These are phyloP conservation scores for Trichophyton benhamiae DNA, from an alignment of 2,329 filamentous ascomycete species.

Conservation along the genomic window DNA sequence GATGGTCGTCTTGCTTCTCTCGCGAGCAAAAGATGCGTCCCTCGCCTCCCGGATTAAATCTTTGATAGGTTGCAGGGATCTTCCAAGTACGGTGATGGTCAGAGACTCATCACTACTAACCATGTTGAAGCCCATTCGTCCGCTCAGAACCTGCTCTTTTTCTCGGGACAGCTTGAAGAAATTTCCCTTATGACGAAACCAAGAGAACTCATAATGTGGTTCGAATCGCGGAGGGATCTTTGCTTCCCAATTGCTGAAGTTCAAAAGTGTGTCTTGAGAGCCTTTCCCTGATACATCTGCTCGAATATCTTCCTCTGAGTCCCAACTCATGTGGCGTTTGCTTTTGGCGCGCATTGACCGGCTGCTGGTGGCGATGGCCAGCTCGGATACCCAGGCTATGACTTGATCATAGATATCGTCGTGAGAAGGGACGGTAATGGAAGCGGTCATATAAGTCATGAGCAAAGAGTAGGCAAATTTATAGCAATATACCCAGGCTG, in stretches of 20 bases:
- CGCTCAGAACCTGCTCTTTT: conserved; percentile 19
- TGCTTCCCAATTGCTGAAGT: conserved; percentile 39
- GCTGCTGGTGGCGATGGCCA: conserved; percentile 41
- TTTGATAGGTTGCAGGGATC: conserved; percentile 39
- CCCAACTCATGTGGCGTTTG: conserved; percentile 44
- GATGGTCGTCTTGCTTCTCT: conserved; percentile 35
- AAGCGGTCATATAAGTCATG: conserved; percentile 29
- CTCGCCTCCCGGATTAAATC: conserved; percentile 35
- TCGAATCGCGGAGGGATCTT: conserved; percentile 39
- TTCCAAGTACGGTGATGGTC: conserved; percentile 36
- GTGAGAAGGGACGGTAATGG: conserved; percentile 40
- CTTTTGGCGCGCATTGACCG: conserved; percentile 47
- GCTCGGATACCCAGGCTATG: conserved; percentile 47
- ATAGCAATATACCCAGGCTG: conserved; percentile 28
- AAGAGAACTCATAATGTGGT: conserved; percentile 36
- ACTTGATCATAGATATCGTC: conserved; percentile 49
- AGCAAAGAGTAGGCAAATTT: conserved; percentile 22
- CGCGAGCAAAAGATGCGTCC: conserved; percentile 31
- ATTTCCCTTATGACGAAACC: conserved; percentile 33
- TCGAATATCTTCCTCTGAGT: conserved; percentile 23
- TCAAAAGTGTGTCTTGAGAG: conserved; percentile 31
- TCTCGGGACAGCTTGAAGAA: conserved; percentile 33
- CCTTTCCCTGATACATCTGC: conserved; percentile 16
- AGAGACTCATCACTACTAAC: conserved; percentile 30
- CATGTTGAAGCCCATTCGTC: conserved; percentile 12